These are phyloP conservation scores for Talaromyces rugulosus DNA, from an alignment of 2,329 filamentous ascomycete species.

Conservation along the genomic window DNA sequence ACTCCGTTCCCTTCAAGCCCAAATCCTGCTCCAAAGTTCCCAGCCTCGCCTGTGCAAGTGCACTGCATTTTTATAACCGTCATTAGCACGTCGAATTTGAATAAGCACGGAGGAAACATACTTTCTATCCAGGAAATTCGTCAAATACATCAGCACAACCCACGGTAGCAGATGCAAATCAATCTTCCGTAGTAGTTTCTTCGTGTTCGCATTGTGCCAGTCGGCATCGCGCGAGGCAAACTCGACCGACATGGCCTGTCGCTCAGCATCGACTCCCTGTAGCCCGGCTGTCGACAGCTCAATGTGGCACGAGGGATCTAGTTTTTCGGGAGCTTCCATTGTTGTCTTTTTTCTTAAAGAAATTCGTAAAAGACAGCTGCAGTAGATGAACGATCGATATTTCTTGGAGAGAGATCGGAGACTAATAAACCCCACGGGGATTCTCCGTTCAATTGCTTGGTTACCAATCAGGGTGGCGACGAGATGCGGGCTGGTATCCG, in stretches of 20 bases:
- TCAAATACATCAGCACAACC: not conserved
- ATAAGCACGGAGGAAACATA: not conserved
- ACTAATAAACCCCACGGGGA: not conserved
- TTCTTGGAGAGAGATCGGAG: not conserved
- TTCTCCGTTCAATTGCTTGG: not conserved
- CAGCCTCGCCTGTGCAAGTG: not conserved
- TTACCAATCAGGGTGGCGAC: not conserved
- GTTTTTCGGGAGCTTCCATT: not conserved
- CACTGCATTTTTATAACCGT: not conserved
- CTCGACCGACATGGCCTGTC: not conserved
- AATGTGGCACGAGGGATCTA: not conserved
- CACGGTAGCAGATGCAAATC: not conserved
- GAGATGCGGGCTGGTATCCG: too few species aligned
- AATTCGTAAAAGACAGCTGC: not conserved
- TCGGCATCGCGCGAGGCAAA: not conserved
- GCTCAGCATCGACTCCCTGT: not conserved
- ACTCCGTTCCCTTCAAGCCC: conserved; percentile 58
- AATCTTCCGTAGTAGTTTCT: not conserved
- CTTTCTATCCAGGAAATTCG: not conserved
- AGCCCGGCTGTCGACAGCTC: not conserved
- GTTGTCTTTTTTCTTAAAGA: not conserved
- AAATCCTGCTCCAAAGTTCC: conserved; percentile 56
- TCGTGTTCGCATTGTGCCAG: not conserved
- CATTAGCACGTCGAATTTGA: not conserved
- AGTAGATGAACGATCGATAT: not conserved